Base-by-base conservation (phyloP, 2,329 filamentous ascomycete species). In the Ophiostoma ulmi region DNA sequence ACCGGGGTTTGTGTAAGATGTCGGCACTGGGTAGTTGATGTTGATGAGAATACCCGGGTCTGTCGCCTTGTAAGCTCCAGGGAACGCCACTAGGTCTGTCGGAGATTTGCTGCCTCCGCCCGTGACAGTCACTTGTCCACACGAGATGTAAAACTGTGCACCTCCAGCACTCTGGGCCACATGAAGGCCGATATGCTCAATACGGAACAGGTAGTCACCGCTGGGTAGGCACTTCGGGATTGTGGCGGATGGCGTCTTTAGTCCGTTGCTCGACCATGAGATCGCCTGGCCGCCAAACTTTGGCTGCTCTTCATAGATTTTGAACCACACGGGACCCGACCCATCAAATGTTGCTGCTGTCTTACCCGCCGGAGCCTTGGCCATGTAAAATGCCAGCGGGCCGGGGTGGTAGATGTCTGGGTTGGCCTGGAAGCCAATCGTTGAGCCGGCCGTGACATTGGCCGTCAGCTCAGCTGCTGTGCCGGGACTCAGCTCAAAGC, bases 401-500 rank as follows among this genome's bases (percentile, higher is more conserved):
- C 80, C 80, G 2, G 79, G 80, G 74, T 81, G 80, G 70, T 77
- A 77, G 69, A 83, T 77, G 71, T 75, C 73, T 7, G 79, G 76
- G 73, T 77, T 78, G 17, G 80, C 78, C 31, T 78, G 77, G 75
- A 82, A 82, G 41, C 77, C 79, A 52, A 83, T 74, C 5, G 76
- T 75, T n/a, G 76, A 72, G n/a, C 81, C 81, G 20, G 81, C 80
- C 22, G 77, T 76, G 36, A 81, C 76, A 52, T 76, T 78, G 58
- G 75, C 77, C 3, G 79, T 80, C n/a, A 72, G 72, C 6, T 77
- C 76, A 1, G 77, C 73, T 6, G 71, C 72, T 36, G 73, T 74
- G 13, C 74, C 75, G 8, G 74, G 72, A 26, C 69, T 69, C 39
- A 76, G 73, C 72, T 77, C 74, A 70, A 75, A 77, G 75, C 77